phyloP scores from a whole-genome alignment of 163 green algal genomes.

The Scenedesmus sp. region DNA sequence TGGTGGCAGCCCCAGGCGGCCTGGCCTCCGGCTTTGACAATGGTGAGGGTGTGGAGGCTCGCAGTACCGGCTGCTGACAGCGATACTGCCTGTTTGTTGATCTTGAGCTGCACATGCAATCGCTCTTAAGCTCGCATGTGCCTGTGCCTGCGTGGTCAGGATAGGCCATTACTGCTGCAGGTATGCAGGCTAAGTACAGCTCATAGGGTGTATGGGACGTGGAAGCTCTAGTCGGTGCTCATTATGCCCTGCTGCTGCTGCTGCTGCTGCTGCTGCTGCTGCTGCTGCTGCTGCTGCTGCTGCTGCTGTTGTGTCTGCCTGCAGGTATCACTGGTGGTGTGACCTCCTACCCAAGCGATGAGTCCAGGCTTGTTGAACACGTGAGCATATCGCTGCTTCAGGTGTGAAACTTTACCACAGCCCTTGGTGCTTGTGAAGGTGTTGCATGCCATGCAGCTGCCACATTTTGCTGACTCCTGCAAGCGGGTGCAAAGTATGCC shows the following conservation, averaged over 20 bases:
- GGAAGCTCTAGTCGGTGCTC: neutral
- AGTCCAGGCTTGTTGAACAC: slow-evolving; percentile 32
- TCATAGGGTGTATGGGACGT: too few species aligned
- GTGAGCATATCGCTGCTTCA: neutral
- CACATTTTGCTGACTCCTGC: neutral
- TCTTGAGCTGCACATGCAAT: neutral
- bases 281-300: neutral
- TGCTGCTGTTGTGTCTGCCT: neutral
- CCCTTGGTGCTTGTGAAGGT: neutral
- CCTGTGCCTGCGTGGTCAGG: too few species aligned
- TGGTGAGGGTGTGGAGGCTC: too few species aligned
- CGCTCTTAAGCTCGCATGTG: too few species aligned
- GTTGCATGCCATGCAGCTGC: neutral
- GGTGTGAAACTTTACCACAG: neutral
- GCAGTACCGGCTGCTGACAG: too few species aligned
- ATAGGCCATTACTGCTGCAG: too few species aligned
- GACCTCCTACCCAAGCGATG: slow-evolving; percentile 25
- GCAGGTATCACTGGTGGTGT: slow-evolving; percentile 18
- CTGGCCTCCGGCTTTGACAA: slow-evolving; percentile 53
- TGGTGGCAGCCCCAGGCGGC: slow-evolving; percentile 47
- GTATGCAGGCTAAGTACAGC: too few species aligned
- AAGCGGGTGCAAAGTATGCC: neutral
- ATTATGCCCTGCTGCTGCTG: neutral
- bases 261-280: neutral
- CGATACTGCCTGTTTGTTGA: too few species aligned